These are phyloP conservation scores for Diatrype stigma DNA, from an alignment of 2,329 filamentous ascomycete genomes.

Conservation along the genomic window DNA sequence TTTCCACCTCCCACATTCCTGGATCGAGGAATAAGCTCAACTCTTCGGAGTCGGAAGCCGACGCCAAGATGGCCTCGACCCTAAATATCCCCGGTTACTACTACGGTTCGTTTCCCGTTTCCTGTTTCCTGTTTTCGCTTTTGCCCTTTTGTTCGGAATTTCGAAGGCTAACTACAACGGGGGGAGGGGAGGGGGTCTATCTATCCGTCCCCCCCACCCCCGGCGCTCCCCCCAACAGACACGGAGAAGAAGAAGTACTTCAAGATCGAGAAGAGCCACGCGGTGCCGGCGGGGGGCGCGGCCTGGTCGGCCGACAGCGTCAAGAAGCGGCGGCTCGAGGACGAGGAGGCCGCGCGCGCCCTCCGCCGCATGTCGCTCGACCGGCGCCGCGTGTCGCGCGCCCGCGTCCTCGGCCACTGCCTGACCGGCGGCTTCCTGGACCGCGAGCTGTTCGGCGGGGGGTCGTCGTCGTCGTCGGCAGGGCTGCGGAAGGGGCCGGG, in stretches of 20 bases:
- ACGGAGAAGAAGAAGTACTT: conserved; percentile 62
- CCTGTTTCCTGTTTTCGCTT: not conserved
- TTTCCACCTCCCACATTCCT: too few species aligned
- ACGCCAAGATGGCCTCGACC: conserved; percentile 11
- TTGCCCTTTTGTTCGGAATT: too few species aligned
- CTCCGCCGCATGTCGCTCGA: conserved; percentile 25
- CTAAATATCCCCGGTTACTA: conserved; percentile 49
- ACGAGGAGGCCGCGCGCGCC: conserved; percentile 30
- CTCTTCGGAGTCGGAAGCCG: too few species aligned
- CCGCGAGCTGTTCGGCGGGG: conserved; percentile 28
- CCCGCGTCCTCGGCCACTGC: conserved; percentile 24
- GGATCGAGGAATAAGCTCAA: too few species aligned
- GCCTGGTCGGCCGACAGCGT: conserved; percentile 56
- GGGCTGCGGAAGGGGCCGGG: too few species aligned
- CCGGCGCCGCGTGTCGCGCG: conserved; percentile 36
- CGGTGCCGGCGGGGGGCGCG: conserved; percentile 44
- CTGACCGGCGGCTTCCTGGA: conserved; percentile 30
- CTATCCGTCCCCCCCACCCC: too few species aligned
- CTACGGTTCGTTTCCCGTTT: conserved; percentile 37
- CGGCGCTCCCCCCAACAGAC: conserved; percentile 33
- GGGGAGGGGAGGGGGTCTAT: too few species aligned
- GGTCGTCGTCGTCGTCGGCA: too few species aligned
- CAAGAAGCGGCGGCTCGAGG: conserved; percentile 49
- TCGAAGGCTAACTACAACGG: too few species aligned
- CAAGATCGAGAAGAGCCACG: conserved; percentile 56